Evolutionary conservation across 805 yeast genomes (phyloP).

Genomic region (Saturnispora zaruensis): DNA sequence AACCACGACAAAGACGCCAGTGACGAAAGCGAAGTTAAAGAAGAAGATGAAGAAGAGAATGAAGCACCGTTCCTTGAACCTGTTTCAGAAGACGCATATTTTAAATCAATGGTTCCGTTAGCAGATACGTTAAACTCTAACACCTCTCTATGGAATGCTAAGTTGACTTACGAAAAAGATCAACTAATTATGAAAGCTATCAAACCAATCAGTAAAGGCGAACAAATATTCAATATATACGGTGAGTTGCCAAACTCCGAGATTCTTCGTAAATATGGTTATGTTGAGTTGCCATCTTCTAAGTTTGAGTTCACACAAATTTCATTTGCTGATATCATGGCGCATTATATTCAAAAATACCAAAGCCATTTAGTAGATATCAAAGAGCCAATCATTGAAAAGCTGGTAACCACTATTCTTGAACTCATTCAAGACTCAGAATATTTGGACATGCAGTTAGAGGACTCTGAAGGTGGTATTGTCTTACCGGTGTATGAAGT

Average conservation of each 20-base stretch:
- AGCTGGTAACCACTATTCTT: constrained; percentile 30
- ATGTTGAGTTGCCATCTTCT: constrained; percentile 67
- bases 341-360: constrained; percentile 28
- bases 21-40: constrained; percentile 24
- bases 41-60: constrained; percentile 18
- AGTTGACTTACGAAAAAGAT: constrained; percentile 43
- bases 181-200: constrained; percentile 64
- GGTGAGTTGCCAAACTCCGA: constrained; percentile 92
- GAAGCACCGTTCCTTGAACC: constrained; percentile 17
- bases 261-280: constrained; percentile 82
- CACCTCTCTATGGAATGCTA: constrained; percentile 67
- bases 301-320: constrained; percentile 77
- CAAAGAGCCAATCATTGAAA: constrained; percentile 15
- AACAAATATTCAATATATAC: constrained; percentile 80
- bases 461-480: constrained; percentile 28
- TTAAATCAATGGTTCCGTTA: constrained; percentile 84
- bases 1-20: too few relatives aligned
- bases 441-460: constrained; percentile 27
- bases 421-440: constrained; percentile 30
- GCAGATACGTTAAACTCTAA: constrained; percentile 91
- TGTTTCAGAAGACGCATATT: constrained; percentile 27
- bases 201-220: constrained; percentile 49
- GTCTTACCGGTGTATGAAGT: constrained; percentile 57
- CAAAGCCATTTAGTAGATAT: constrained; percentile 13
- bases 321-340: constrained; percentile 35